These are phyloP conservation scores for Lachancea dasiensis DNA, from an alignment of 805 yeast species.

Conservation along the genomic window DNA sequence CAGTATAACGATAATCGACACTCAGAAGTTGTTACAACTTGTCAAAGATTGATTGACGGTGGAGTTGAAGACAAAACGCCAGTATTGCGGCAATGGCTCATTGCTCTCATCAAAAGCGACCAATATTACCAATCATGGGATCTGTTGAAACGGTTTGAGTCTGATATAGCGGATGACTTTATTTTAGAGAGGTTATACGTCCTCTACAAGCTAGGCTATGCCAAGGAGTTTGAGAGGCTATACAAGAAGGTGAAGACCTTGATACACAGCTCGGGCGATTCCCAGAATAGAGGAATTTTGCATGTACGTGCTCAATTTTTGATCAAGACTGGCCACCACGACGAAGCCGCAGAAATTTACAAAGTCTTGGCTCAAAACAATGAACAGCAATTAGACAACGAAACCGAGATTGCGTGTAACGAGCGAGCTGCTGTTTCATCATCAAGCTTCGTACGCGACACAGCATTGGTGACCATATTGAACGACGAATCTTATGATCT, in stretches of 20 bases:
- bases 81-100: slow-evolving; percentile 42
- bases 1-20: slow-evolving; percentile 28
- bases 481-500: slow-evolving; percentile 47
- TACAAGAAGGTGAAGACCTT: slow-evolving; percentile 15
- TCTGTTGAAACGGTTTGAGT: slow-evolving; percentile 37
- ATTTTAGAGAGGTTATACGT: slow-evolving; percentile 56
- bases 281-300: slow-evolving; percentile 34
- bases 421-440: slow-evolving; percentile 44
- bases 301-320: slow-evolving; percentile 50
- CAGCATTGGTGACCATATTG: slow-evolving; percentile 15
- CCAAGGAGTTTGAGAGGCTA: slow-evolving; percentile 26
- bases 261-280: slow-evolving; percentile 15
- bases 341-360: slow-evolving; percentile 47
- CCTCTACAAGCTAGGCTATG: slow-evolving; percentile 48
- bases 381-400: slow-evolving; percentile 33
- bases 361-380: slow-evolving; percentile 37
- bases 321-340: slow-evolving; percentile 45
- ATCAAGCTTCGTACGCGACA: slow-evolving; percentile 33
- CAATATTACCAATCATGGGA: slow-evolving; percentile 48
- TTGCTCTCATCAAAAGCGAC: slow-evolving; percentile 61
- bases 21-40: slow-evolving; percentile 23
- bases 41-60: slow-evolving; percentile 20
- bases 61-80: slow-evolving; percentile 19
- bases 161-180: slow-evolving; percentile 26
- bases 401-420: slow-evolving; percentile 57